phyloP scores from a whole-genome alignment of 2,329 filamentous ascomycete species.

The Aureobasidium sp. region DNA sequence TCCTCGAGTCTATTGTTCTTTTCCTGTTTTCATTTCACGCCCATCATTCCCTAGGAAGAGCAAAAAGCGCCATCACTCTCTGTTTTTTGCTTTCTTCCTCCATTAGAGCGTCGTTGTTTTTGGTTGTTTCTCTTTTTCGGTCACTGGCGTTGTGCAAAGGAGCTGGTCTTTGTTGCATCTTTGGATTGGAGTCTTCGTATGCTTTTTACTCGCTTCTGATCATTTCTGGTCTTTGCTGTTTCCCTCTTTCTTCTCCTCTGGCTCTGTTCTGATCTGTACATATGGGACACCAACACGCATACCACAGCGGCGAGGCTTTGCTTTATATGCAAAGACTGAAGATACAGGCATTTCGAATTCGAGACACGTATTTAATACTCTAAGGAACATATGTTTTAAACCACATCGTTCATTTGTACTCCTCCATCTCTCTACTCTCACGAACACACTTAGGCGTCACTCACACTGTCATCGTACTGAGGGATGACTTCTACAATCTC shows the following conservation, averaged over 20 bases:
- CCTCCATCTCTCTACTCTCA: no score
- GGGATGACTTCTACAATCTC: no score
- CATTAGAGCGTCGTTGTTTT: background rate
- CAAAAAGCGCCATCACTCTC: constrained; percentile 3
- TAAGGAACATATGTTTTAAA: background rate
- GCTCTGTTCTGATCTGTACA: background rate
- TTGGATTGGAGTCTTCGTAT: background rate
- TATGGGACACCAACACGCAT: background rate
- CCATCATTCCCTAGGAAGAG: constrained; percentile 5
- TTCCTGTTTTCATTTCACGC: background rate
- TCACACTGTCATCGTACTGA: no score
- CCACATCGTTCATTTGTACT: no score
- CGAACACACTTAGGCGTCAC: no score
- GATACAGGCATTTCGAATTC: background rate
- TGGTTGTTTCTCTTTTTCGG: background rate
- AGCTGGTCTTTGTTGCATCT: constrained; percentile 4
- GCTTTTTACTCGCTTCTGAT: background rate
- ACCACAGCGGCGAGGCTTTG: background rate
- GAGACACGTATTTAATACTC: background rate
- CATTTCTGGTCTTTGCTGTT: no score
- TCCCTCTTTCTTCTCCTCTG: background rate
- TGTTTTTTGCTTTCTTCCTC: background rate
- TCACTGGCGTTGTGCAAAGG: background rate
- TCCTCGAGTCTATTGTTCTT: background rate
- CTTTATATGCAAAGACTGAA: background rate